Evolutionary conservation across 2,329 filamentous ascomycete species (phyloP), one percentile per base, ranked within the genome.

Genomic region (Cephalotrichum gorgonifer): DNA sequence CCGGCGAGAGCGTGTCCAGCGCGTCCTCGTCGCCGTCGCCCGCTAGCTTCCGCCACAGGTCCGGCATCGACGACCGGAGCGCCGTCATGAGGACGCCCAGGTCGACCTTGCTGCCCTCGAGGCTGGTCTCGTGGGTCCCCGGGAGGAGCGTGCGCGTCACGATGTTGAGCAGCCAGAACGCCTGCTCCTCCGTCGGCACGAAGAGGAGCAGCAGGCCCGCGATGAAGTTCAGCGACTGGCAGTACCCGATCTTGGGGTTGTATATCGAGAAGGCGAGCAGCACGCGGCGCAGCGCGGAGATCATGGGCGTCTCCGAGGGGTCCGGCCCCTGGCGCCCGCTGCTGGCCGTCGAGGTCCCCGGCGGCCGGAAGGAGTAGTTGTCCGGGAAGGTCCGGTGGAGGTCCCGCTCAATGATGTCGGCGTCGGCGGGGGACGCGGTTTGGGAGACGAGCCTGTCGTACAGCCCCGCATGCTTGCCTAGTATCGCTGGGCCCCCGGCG

Each of bases 361-460:
- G 62, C 9, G 88, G 86, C 59, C 93, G 93, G 69, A 96, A 97
- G 55, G 81, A 82, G 50, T 94, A 76, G 57, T 97, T 96, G 68
- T 97, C 91, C 0, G 91, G 91, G 59, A 96, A 97, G 0, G 91
- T 96, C 38, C 91, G 81, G 66, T 96, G 87, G 22, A 97, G 72
- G 64, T 97, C 91, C 44, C 91, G 83, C 68, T 97, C 91, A 58
- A 97, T 95, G 45, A 90, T 85, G 60, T 97, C 91, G 41, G 84
- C 76, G 57, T 96, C 88, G 47, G 87, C n/a, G n/a, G n/a, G n/a
- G n/a, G n/a, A n/a, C n/a, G 76, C 0, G 78, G 72, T 59, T 85
- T 83, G 30, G 86, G 80, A 52, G 72, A 93, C 71, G 35, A 94
- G 70, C 47, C 81, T 74, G 47, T 81, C 76, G 62, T 96, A 97